These are phyloP conservation scores for Exutisphaerella laricina DNA, from an alignment of 2,329 filamentous ascomycete genomes.

Conservation along the genomic window DNA sequence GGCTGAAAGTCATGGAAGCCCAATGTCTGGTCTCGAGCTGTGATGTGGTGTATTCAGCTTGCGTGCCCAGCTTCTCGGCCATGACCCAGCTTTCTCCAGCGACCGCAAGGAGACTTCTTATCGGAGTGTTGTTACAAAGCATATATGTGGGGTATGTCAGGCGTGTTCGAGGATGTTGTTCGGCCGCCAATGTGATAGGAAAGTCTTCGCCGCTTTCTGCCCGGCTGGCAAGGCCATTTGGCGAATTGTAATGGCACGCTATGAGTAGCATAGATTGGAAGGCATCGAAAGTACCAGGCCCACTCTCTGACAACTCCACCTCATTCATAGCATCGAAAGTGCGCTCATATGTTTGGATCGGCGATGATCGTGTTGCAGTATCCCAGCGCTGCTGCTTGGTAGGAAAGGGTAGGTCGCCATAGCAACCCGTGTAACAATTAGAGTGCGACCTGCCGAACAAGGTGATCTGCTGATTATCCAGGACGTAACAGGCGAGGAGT, in stretches of 20 bases:
- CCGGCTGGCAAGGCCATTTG: constrained; percentile 5
- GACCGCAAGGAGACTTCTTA: constrained; percentile 40
- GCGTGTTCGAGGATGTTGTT: constrained; percentile 15
- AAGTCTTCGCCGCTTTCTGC: constrained; percentile 7
- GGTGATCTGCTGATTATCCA: constrained; percentile 37
- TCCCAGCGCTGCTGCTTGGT: constrained; percentile 36
- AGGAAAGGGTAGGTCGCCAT: constrained; percentile 37
- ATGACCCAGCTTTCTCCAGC: constrained; percentile 44
- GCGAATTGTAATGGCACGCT: constrained; percentile 18
- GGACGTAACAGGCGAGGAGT: constrained; percentile 38
- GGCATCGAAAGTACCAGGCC: constrained; percentile 12
- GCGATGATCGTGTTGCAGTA: constrained; percentile 14
- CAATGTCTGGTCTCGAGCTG: constrained; percentile 35
- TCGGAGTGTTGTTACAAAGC: constrained; percentile 36
- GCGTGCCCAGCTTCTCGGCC: constrained; percentile 37
- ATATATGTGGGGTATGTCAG: constrained; percentile 34
- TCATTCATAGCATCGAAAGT: constrained; percentile 16
- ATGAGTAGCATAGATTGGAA: constrained; percentile 39
- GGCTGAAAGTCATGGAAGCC: constrained; percentile 20
- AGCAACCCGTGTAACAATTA: constrained; percentile 10
- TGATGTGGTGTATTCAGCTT: constrained; percentile 30
- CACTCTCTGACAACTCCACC: constrained; percentile 4
- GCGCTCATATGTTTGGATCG: constrained; percentile 5
- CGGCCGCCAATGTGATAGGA: constrained; percentile 15
- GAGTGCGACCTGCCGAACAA: constrained; percentile 23